Conservation (phyloP, 371 early-diverging fungal species). For the Dichotomocladium elegans region DNA sequence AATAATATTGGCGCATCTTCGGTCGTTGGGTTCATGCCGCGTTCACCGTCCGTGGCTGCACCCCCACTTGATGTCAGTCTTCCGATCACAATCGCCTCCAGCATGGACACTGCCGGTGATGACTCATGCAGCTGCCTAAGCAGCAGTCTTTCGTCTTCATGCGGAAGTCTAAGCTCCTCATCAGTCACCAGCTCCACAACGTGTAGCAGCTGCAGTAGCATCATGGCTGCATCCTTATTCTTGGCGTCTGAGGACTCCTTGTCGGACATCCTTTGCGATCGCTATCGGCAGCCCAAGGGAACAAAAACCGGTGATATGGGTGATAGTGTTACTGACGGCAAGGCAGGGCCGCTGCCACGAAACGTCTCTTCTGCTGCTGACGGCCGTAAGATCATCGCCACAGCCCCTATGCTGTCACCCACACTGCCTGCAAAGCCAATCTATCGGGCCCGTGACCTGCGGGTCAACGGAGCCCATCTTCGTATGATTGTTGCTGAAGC, state of each 20-base stretch:
- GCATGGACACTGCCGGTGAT: constrained; percentile 2
- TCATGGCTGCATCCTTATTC: constrained; percentile 17
- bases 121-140: constrained; percentile 19
- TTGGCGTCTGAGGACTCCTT: no score
- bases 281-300: no score
- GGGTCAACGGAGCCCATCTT: constrained; percentile 51
- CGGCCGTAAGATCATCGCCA: background rate
- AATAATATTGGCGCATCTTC: background rate
- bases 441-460: constrained; percentile 33
- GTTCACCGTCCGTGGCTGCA: constrained; percentile 4
- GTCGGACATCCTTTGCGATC: constrained; percentile 39
- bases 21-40: constrained; percentile 23
- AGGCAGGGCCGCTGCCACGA: no score
- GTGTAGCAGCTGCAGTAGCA: no score
- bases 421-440: background rate
- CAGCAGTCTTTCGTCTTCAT: constrained; percentile 3
- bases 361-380: no score
- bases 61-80: constrained; percentile 13
- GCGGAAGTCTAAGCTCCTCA: constrained; percentile 1
- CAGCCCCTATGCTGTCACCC: background rate
- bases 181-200: background rate
- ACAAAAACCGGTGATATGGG: no score
- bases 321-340: no score
- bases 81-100: background rate
- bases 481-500: constrained; percentile 60